Base-by-base conservation (phyloP, 2,329 filamentous ascomycete species). In the Lasiodiplodia hormozganensis region DNA sequence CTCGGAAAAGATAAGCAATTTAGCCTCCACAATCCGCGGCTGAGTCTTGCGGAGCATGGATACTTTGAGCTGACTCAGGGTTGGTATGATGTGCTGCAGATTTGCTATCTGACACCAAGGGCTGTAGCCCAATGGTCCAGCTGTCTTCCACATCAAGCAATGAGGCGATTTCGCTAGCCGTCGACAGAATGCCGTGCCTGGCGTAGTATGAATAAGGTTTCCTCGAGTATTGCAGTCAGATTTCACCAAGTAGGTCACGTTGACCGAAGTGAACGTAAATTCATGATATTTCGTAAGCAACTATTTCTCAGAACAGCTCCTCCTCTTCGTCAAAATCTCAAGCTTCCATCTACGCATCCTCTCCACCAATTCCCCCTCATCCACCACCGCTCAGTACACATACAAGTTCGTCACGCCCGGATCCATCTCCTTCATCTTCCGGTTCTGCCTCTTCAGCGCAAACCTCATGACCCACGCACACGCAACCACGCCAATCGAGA, bases 401-500 rank as follows among this genome's bases (percentile, higher is more conserved):
- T 64, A 64, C 16, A 64, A 40, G 21, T 64, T 64, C 28, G 28
- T 18, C 14, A 23, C n/a, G 10, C 21, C 31, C 11, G 43, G 43
- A 52, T 64, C 60, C 47, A 11, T 11, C 68, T 76, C 74, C 31
- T 72, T 69, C 6, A 78, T 70, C 72, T 71, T 70, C 75, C 73
- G 77, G 70, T 78, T 78, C 72, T 72, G 75, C 69, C 71, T 71
- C 62, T 72, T 69, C 57, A 78, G 73, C n/a, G 74, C 40, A 34
- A 76, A 70, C 73, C 77, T 76, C 10, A 75, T 76, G 1, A 76
- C 43, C 76, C 76, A 78, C 11, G 76, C 76, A 6, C 74, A 69
- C 28, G 70, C 36, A 25, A 75, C 75, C 16, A 76, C 77, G 18
- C 72, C 75, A 16, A 76, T 65, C 3, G 75, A 78, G 62, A 78